phyloP scores from a whole-genome alignment of 2,329 filamentous ascomycete genomes.

The Trichoderma polysporum region DNA sequence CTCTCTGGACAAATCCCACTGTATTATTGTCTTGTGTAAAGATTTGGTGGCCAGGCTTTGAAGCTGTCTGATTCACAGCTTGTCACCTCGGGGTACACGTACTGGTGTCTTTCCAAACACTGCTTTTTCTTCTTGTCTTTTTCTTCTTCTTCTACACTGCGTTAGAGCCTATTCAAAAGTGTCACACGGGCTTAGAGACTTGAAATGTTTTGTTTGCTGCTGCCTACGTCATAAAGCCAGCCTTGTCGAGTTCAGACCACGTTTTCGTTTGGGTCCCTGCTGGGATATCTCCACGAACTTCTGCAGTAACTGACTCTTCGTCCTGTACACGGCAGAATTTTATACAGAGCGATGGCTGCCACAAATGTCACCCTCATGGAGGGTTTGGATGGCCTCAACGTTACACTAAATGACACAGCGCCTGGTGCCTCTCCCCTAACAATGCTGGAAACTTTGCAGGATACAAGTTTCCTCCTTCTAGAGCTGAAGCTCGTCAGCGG shows the following conservation, averaged over 20 bases:
- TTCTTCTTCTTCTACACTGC: neutral
- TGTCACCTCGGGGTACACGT: neutral
- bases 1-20: neutral
- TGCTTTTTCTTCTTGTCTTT: neutral
- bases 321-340: neutral
- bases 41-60: neutral
- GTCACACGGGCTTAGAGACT: neutral
- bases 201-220: neutral
- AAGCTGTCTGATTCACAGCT: neutral
- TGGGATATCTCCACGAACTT: neutral
- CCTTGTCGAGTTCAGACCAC: slow-evolving; percentile 16
- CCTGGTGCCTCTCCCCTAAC: slow-evolving; percentile 24
- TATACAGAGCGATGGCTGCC: slow-evolving; percentile 22
- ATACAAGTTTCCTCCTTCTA: slow-evolving; percentile 45
- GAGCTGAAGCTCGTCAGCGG: slow-evolving; percentile 56
- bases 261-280: slow-evolving; percentile 9
- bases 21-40: neutral
- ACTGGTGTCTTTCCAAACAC: neutral
- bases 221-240: slow-evolving; percentile 1
- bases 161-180: neutral
- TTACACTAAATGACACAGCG: slow-evolving; percentile 29
- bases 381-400: slow-evolving; percentile 33
- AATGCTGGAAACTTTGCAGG: slow-evolving; percentile 33
- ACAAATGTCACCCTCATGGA: slow-evolving; percentile 28
- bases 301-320: no score